Base-by-base conservation (phyloP, 257 asterid species). In the Salvia splendens region DNA sequence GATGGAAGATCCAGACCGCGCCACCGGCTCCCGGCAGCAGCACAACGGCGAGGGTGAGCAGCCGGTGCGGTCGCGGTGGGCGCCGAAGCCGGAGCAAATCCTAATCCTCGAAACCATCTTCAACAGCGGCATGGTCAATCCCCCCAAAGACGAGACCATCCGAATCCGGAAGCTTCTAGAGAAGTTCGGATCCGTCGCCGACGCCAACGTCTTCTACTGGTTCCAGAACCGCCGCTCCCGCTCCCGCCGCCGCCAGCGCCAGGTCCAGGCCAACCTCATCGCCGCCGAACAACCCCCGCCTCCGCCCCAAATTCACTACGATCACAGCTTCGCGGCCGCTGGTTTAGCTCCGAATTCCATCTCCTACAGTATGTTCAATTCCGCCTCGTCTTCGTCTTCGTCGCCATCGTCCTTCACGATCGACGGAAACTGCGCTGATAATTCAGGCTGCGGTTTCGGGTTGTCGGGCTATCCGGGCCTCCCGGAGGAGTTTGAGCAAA, bases 151-250 rank as follows among this genome's bases (percentile, higher is more conserved):
- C 36, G 95, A 89, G 66, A 89, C 95, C 0, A 77, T 76, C 5
- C 62, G 84, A 42, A 87, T 89, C 51, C 71, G 93, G 2, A 80
- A 85, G 69, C 79, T 87, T 4, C 91, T 89, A 1, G 89, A 89
- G 75, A 82, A 82, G 55, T 89, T 80, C 70, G 96, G 96, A 2
- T 12, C 95, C 0, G 95, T 89, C 1, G 96, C 85, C 10, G 95
- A 89, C 32, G 86, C 93, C 60, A 89, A 89, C 73, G 86, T 89
- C 65, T 89, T 89, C 83, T 89, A 89, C 79, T 89, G 96, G 96
- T 89, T 89, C 79, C 95, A 89, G 76, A 89, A 89, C 69, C 96
- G 96, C 16, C 89, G 96, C 15, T 89, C 96, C 0, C 71, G 95
- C 81, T 85, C 88, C 5, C 82, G 95, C 33, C 90, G 96, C 60